These are phyloP conservation scores for Podospora sp. DNA, from an alignment of 495 filamentous ascomycete species.

Conservation along the genomic window DNA sequence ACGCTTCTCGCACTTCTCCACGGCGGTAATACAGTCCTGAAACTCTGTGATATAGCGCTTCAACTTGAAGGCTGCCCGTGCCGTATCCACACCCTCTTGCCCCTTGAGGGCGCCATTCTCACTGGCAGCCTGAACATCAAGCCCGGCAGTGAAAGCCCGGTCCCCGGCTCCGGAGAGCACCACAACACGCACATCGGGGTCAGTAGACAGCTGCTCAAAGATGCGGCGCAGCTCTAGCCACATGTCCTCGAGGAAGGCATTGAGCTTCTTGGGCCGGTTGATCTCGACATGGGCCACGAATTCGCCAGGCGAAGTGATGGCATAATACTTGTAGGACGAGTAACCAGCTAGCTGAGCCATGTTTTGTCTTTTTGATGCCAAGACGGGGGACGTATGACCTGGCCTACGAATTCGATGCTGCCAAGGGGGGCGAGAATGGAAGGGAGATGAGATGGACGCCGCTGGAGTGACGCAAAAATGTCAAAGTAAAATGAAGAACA, in stretches of 20 bases:
- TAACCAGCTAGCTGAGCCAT: slow-evolving; percentile 36
- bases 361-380: slow-evolving; percentile 6
- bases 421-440: background rate
- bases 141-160: slow-evolving; percentile 79
- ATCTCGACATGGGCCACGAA: slow-evolving; percentile 92
- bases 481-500: background rate
- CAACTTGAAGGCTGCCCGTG: slow-evolving; percentile 66
- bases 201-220: slow-evolving; percentile 72
- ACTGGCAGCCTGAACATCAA: slow-evolving; percentile 75
- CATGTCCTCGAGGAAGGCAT: slow-evolving; percentile 88
- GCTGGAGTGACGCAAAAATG: background rate
- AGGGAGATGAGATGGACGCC: too few relatives aligned
- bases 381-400: background rate
- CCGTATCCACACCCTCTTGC: slow-evolving; percentile 52
- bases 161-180: slow-evolving; percentile 83
- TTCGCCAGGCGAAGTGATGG: slow-evolving; percentile 67
- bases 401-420: background rate
- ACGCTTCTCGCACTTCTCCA: slow-evolving; percentile 92
- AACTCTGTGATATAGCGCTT: slow-evolving; percentile 73
- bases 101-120: slow-evolving; percentile 40
- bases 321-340: slow-evolving; percentile 69
- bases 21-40: slow-evolving; percentile 71
- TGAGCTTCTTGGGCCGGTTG: slow-evolving; percentile 86
- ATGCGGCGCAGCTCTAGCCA: slow-evolving; percentile 78
- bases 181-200: slow-evolving; percentile 73